Base-by-base conservation (phyloP, 2,329 filamentous ascomycete genomes). In the Botryotinia calthae region DNA sequence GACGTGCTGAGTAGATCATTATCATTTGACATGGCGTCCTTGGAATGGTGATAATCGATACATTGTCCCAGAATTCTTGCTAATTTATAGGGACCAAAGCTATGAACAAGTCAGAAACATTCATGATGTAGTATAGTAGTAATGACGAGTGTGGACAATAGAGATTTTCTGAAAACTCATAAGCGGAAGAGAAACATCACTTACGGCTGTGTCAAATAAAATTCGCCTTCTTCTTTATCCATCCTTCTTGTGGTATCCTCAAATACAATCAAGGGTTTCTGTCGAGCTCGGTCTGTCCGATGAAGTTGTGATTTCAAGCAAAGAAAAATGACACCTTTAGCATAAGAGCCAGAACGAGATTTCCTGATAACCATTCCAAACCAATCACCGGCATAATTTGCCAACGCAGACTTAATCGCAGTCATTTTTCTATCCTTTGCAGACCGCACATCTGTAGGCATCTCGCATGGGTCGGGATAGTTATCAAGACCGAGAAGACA, bases 11-110 rank as follows among this genome's bases (percentile, higher is more conserved):
- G 8, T 40, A 1, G 25, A 28, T 67, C 2, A 18, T 42, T 40
- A 6, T 7, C 20, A 37, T 67, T 14, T 54, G 64, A 16, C 42
- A 31, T 22, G 5, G 18, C 28, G 12, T 31, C 42, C 34, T 8
- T 25, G 8, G 51, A 72, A 7, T 64, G 61, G 18, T 20, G 42
- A 44, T 75, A 76, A 12, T 77, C 74, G 12, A 76, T 51, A 34
- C 76, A 78, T 5, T 71, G 44, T 1, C 61, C 72, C 28, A 78
- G 20, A 25, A 73, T 37, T 54, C 73, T 74, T 6, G 73, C 76
- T 54, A 78, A 46, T 61, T 77, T 77, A 42, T 77, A 75, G 1
- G 76, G 77, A 0, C 77, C 76, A 46, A 72, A 73, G n/a, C 76
- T 78, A 58, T 9, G 48, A 37, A 31, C 18, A 4, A 0, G n/a